A percentile compares a stretch with the other conserved stretches of the same genome.
Evolutionary conservation across 176 grass and related monocot genomes (phyloP).

Genomic region (Ananas comosus): DNA sequence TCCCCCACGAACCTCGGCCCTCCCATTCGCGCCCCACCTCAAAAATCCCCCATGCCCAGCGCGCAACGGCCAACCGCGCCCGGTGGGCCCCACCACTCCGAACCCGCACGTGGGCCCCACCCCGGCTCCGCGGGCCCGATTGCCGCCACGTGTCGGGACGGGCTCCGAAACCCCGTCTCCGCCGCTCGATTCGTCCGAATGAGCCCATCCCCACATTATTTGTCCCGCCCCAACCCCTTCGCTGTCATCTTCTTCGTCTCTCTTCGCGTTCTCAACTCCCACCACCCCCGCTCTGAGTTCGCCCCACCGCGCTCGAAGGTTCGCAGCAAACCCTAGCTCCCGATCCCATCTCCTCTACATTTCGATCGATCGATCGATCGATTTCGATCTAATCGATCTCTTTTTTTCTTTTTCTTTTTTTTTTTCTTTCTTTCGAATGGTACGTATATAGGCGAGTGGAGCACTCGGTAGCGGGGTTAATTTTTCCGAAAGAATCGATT

Average conservation of each 20-base stretch:
- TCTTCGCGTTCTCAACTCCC: not conserved
- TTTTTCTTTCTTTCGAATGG: too few relatives aligned
- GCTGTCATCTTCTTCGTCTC: not conserved
- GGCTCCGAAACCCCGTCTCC: not conserved
- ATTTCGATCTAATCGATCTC: too few relatives aligned
- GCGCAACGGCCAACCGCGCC: not conserved
- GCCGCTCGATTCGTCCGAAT: slow-evolving; percentile 31
- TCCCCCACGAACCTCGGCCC: too few relatives aligned
- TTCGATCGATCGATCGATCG: too few relatives aligned
- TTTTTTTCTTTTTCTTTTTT: too few relatives aligned
- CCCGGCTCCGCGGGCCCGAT: slow-evolving; percentile 5
- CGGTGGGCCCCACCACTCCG: slow-evolving; percentile 6
- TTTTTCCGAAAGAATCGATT: too few relatives aligned
- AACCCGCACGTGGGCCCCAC: not conserved
- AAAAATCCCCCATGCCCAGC: not conserved
- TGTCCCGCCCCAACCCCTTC: not conserved
- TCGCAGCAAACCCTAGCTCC: not conserved
- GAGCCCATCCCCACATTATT: slow-evolving; percentile 11
- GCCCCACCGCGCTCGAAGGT: not conserved
- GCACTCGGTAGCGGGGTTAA: too few relatives aligned
- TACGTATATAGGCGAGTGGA: too few relatives aligned
- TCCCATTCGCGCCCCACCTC: too few relatives aligned
- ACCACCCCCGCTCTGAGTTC: not conserved
- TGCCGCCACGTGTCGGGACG: not conserved
- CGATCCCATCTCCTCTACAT: not conserved